Evolutionary conservation across 1,284 basidiomycete species (phyloP).

Genomic region (Grifola frondosa): DNA sequence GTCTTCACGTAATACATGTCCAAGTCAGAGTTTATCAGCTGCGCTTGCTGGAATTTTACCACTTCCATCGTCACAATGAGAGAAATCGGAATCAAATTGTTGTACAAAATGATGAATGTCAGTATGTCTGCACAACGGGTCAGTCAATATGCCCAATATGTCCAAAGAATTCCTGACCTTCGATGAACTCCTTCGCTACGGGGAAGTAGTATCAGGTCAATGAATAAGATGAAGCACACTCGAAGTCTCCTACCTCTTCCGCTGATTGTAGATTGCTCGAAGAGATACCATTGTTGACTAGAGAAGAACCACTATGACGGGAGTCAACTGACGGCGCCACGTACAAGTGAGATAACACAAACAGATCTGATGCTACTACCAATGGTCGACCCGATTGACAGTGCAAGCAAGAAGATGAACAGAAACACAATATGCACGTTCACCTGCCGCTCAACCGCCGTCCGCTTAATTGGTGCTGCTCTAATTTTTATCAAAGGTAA

Average conservation of each 20-base stretch:
- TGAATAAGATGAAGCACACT: background rate
- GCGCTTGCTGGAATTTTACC: slow-evolving; percentile 97
- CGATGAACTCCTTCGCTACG: slow-evolving; percentile 75
- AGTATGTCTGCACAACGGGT: slow-evolving; percentile 69
- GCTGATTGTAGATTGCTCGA: slow-evolving; percentile 53
- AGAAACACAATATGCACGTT: slow-evolving; percentile 97
- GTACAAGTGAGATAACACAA: slow-evolving; percentile 15
- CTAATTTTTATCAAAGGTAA: slow-evolving; percentile 42
- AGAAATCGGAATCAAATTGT: slow-evolving; percentile 99
- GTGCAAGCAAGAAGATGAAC: slow-evolving; percentile 83
- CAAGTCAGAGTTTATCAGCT: slow-evolving; percentile 94
- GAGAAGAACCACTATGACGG: slow-evolving; percentile 75
- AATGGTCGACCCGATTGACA: slow-evolving; percentile 91
- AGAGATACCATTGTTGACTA: slow-evolving; percentile 81
- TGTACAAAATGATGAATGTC: slow-evolving; percentile 98
- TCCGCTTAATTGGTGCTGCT: slow-evolving; percentile 94
- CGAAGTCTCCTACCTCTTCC: slow-evolving; percentile 54
- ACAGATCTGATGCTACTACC: slow-evolving; percentile 84
- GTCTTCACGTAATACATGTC: slow-evolving; percentile 96
- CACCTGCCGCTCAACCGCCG: slow-evolving; percentile 94
- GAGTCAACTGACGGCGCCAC: background rate
- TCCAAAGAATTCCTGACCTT: slow-evolving; percentile 46
- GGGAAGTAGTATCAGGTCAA: background rate
- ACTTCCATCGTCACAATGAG: slow-evolving; percentile 99
- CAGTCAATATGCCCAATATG: slow-evolving; percentile 11